Conservation (phyloP, 2,329 filamentous ascomycete species). For the Ustilaginoidea virens region DNA sequence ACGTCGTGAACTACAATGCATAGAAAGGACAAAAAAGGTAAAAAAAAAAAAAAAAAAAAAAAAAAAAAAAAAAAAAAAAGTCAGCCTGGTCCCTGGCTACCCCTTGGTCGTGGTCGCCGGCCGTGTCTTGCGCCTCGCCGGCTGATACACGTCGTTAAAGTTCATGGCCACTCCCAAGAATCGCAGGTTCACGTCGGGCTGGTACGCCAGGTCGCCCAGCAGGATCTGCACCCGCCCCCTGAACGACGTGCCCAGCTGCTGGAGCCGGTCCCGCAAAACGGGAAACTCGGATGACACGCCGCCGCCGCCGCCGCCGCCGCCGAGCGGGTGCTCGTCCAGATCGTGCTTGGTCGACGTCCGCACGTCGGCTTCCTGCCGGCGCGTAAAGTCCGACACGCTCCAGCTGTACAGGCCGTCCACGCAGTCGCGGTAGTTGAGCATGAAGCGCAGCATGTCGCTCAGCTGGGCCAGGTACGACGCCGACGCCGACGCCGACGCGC, state of each 20-base stretch:
- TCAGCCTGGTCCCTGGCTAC: too few relatives aligned
- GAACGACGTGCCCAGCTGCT: conserved; percentile 61
- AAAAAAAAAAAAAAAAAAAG: background rate
- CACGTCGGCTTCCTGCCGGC: conserved; percentile 70
- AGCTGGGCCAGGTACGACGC: conserved; percentile 84
- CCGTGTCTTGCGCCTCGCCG: conserved; percentile 48
- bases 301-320: conserved; percentile 35
- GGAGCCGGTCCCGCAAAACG: conserved; percentile 58
- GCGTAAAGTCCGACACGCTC: conserved; percentile 86
- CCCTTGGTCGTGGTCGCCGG: conserved; percentile 3
- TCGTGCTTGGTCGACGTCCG: conserved; percentile 44
- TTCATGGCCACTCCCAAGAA: conserved; percentile 97
- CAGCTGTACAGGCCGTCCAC: conserved; percentile 92
- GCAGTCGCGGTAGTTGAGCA: conserved; percentile 85
- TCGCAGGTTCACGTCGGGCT: conserved; percentile 87
- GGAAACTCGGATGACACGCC: conserved; percentile 53
- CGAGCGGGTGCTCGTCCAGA: conserved; percentile 12
- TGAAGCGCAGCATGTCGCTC: conserved; percentile 80
- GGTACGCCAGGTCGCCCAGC: conserved; percentile 79
- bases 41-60: background rate
- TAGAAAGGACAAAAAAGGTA: background rate
- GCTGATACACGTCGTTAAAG: conserved; percentile 93
- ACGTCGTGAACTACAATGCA: too few relatives aligned
- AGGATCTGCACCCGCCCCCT: conserved; percentile 61
- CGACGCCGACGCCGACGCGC: conserved; percentile 21